Evolutionary conservation across 345 rosid species (phyloP).

Genomic region (Angophora floribunda): DNA sequence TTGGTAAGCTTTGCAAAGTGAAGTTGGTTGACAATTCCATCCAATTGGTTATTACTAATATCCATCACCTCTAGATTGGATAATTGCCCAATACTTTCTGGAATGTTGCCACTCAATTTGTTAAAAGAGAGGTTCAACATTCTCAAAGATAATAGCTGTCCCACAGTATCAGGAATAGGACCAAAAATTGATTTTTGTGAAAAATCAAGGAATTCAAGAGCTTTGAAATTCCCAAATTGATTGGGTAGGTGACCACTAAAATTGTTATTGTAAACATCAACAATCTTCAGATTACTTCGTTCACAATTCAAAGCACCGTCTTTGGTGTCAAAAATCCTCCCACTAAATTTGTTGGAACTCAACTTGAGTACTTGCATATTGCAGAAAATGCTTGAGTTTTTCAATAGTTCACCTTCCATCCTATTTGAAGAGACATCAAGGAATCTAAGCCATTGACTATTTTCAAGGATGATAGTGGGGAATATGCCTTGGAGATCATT

Average conservation of each 20-base stretch:
- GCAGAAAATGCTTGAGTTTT: too few species aligned
- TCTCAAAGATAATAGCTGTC: not conserved
- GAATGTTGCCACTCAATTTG: conserved; percentile 4
- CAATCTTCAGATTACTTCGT: too few species aligned
- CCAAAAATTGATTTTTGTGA: conserved; percentile 3
- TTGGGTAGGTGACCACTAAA: conserved; percentile 5
- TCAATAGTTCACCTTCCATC: too few species aligned
- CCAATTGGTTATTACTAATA: not conserved
- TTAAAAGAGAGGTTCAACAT: not conserved
- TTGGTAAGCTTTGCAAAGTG: conserved; percentile 14
- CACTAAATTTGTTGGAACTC: too few species aligned
- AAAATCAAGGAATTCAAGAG: not conserved
- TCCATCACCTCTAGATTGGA: not conserved
- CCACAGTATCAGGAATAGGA: conserved; percentile 3
- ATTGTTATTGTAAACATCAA: not conserved
- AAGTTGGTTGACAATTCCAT: conserved; percentile 7
- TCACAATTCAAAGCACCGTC: too few species aligned
- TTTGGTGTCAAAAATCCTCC: too few species aligned
- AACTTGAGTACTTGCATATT: too few species aligned
- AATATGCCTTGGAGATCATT: too few species aligned
- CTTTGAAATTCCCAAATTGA: not conserved
- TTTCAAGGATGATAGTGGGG: too few species aligned
- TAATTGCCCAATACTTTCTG: not conserved
- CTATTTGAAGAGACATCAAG: too few species aligned
- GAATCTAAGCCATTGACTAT: too few species aligned